Conservation (phyloP, 768 basidiomycete genomes). For the Rhodotorula kratochvilovae region DNA sequence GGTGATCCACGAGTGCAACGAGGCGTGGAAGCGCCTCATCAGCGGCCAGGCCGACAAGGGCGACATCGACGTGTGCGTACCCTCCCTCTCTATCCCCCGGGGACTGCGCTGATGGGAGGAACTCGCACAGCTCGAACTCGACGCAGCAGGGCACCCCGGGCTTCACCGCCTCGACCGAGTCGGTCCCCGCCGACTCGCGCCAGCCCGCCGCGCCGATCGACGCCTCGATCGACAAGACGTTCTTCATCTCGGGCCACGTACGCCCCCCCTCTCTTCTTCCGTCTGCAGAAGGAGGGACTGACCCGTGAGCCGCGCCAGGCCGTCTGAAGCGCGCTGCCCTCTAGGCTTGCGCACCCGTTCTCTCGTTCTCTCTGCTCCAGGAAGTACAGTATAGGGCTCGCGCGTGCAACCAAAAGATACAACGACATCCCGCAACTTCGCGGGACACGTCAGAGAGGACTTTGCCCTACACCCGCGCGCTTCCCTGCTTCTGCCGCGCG, state of each 20-base stretch:
- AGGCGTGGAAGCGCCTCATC: conserved; percentile 93
- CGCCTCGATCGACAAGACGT: conserved; percentile 47
- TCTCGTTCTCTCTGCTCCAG: too few relatives aligned
- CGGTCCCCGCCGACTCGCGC: conserved; percentile 71
- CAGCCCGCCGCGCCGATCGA: conserved; percentile 62
- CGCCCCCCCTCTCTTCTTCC: background rate
- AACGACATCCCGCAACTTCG: too few relatives aligned
- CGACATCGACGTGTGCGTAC: conserved; percentile 75
- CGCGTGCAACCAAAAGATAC: too few relatives aligned
- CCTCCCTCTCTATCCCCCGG: conserved; percentile 26
- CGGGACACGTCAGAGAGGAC: too few relatives aligned
- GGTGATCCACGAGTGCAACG: conserved; percentile 97
- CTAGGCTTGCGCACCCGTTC: background rate
- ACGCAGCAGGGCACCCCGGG: conserved; percentile 71
- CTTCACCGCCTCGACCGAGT: conserved; percentile 60
- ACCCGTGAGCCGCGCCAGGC: background rate
- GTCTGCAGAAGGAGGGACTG: too few relatives aligned
- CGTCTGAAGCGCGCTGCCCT: background rate
- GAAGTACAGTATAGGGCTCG: too few relatives aligned
- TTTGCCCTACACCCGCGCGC: too few relatives aligned
- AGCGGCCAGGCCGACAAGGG: conserved; percentile 64
- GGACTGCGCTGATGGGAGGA: too few relatives aligned
- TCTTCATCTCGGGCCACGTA: conserved; percentile 66
- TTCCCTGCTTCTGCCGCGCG: too few relatives aligned
- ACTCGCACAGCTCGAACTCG: conserved; percentile 64